These are phyloP conservation scores for Kodamaea arcana DNA, from an alignment of 1,139 yeast species.

Conservation along the genomic window DNA sequence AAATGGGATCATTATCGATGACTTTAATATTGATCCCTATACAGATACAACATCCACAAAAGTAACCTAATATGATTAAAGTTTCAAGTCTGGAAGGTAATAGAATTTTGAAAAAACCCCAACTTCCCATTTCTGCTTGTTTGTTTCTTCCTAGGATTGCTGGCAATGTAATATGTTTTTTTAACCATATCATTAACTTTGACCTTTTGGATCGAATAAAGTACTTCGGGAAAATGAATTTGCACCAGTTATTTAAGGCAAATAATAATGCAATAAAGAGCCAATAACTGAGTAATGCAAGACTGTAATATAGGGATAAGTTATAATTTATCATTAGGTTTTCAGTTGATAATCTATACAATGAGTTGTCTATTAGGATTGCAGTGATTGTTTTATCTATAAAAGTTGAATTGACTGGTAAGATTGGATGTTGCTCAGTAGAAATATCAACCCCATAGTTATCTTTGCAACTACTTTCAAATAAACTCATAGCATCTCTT, in stretches of 20 bases:
- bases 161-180: slow-evolving; percentile 26
- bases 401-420: too few relatives aligned
- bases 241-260: slow-evolving; percentile 13
- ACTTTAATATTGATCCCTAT: slow-evolving; percentile 8
- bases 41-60: slow-evolving; percentile 12
- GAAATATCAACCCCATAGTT: too few relatives aligned
- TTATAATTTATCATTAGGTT: slow-evolving; percentile 14
- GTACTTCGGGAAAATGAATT: slow-evolving; percentile 11
- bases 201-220: slow-evolving; percentile 6
- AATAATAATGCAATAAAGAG: slow-evolving; percentile 11
- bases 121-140: slow-evolving; percentile 3
- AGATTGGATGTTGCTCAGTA: too few relatives aligned
- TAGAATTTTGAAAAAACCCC: slow-evolving; percentile 6
- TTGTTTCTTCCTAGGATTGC: slow-evolving; percentile 25
- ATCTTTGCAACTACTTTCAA: too few relatives aligned
- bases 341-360: slow-evolving; percentile 1
- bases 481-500: too few relatives aligned
- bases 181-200: slow-evolving; percentile 1
- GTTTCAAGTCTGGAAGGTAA: slow-evolving; percentile 24
- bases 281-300: slow-evolving; percentile 13
- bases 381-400: too few relatives aligned
- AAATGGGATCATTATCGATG: slow-evolving; percentile 7
- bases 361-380: neutral
- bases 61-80: slow-evolving; percentile 13
- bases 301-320: slow-evolving; percentile 11